These are phyloP conservation scores for Garcia nutans DNA, from an alignment of 345 rosid genomes.

Conservation along the genomic window DNA sequence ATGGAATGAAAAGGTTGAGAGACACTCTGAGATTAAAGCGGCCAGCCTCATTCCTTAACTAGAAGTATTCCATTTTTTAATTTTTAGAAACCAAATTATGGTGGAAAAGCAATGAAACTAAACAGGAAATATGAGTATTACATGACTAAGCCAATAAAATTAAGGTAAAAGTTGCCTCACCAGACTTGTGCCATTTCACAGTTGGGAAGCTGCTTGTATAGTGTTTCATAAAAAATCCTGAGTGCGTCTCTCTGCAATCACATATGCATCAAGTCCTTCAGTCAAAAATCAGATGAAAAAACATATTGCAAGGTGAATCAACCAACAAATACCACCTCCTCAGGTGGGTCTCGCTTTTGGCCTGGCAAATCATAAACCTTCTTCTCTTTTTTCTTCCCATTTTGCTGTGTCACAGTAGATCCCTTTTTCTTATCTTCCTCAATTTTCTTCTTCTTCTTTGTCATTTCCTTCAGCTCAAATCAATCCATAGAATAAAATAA, in stretches of 20 bases:
- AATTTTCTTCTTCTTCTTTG: slow-evolving; percentile 46
- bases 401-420: slow-evolving; percentile 15
- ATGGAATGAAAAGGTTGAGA: neutral
- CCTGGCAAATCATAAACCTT: slow-evolving; percentile 85
- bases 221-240: slow-evolving; percentile 84
- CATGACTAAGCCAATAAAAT: neutral
- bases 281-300: neutral
- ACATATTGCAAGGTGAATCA: neutral
- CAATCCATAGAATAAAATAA: slow-evolving; percentile 9
- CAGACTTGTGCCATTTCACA: slow-evolving; percentile 96
- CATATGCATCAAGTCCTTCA: slow-evolving; percentile 18
- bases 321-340: slow-evolving; percentile 49
- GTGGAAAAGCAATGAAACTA: neutral
- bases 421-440: slow-evolving; percentile 39
- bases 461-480: slow-evolving; percentile 43
- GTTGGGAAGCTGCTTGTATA: slow-evolving; percentile 66
- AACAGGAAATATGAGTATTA: slow-evolving; percentile 1
- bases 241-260: slow-evolving; percentile 87
- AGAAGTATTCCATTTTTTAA: neutral
- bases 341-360: slow-evolving; percentile 84
- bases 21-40: neutral
- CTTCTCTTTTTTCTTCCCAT: slow-evolving; percentile 63
- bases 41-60: neutral
- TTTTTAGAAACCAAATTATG: slow-evolving; percentile 1
- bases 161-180: slow-evolving; percentile 40